Base-by-base conservation (phyloP, 2,329 filamentous ascomycete species). In the Hypoxylon sp. region DNA sequence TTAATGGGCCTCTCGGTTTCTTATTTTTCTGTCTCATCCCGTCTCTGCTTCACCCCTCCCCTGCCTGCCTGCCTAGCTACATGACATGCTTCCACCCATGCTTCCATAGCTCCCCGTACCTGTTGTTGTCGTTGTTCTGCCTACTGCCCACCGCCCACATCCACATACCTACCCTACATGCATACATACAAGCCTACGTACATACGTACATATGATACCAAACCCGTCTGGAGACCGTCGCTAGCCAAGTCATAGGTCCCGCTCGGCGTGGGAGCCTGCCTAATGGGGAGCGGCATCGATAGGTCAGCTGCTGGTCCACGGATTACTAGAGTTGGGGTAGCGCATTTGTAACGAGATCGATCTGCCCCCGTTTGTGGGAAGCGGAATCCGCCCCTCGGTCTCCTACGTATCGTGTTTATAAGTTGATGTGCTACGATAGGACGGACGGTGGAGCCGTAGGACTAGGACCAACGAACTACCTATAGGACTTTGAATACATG, bases 301-400 rank as follows among this genome's bases (percentile, higher is more conserved):
- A 55, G 65, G 69, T 68, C 65, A 68, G 56, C 66, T 71, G 65
- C 50, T 55, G 48, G n/a, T 60, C 58, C 58, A 53, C 68, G 68
- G 68, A 42, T 61, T 68, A 70, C 68, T 57, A 60, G 65, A 68
- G 48, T 70, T 63, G 68, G 68, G 57, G 64, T 70, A 70, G 68
- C 64, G 68, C 25, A 51, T 53, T 8, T 11, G 31, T 2, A 30
- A 53, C 22, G 31, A 57, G 37, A 70, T 70, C 37, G 63, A 67
- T 67, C 48, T 55, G 61, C 37, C 56, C 33, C 10, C 13, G 31
- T 10, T 5, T 3, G 33, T 37, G 5, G 48, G 53, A 46, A 35
- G 51, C 51, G 35, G 64, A 69, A 53, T 61, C 48, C 53, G 56
- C 51, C 42, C 49, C 54, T 70, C 67, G 64, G 61, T 64, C 60